These are phyloP conservation scores for Boletus rufocinnamomeus DNA, from an alignment of 768 basidiomycete species.

Conservation along the genomic window DNA sequence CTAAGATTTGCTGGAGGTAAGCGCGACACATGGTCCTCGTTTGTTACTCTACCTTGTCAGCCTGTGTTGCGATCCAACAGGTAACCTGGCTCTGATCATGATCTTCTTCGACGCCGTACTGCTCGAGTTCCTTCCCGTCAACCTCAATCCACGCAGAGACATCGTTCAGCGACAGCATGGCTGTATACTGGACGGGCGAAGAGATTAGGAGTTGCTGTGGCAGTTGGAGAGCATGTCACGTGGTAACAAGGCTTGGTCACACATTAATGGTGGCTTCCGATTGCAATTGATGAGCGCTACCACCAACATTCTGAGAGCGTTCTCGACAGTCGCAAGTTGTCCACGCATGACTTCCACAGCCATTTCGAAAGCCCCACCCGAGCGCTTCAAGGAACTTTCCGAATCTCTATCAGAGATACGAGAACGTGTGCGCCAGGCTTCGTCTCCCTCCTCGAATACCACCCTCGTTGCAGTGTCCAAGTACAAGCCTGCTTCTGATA, in stretches of 20 bases:
- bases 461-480: conserved; percentile 90
- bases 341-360: conserved; percentile 22
- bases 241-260: conserved; percentile 2
- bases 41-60: conserved; percentile 24
- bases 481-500: conserved; percentile 85
- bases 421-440: conserved; percentile 44
- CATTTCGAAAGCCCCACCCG: conserved; percentile 30
- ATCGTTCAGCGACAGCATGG: conserved; percentile 25
- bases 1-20: conserved; percentile 16
- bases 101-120: conserved; percentile 27
- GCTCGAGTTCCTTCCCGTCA: conserved; percentile 28
- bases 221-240: conserved; percentile 17
- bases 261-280: background rate
- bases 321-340: conserved; percentile 10
- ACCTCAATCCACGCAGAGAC: conserved; percentile 33
- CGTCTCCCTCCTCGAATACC: conserved; percentile 28
- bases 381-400: conserved; percentile 53
- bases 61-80: conserved; percentile 34
- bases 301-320: conserved; percentile 1
- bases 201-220: background rate
- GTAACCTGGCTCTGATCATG: conserved; percentile 19
- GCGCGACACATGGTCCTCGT: background rate
- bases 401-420: conserved; percentile 56
- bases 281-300: conserved; percentile 4
- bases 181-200: background rate